Percentiles rank a stretch among this genome's conserved stretches.
These are phyloP conservation scores for Dovyalis caffra DNA, from an alignment of 345 rosid species.

Conservation along the genomic window DNA sequence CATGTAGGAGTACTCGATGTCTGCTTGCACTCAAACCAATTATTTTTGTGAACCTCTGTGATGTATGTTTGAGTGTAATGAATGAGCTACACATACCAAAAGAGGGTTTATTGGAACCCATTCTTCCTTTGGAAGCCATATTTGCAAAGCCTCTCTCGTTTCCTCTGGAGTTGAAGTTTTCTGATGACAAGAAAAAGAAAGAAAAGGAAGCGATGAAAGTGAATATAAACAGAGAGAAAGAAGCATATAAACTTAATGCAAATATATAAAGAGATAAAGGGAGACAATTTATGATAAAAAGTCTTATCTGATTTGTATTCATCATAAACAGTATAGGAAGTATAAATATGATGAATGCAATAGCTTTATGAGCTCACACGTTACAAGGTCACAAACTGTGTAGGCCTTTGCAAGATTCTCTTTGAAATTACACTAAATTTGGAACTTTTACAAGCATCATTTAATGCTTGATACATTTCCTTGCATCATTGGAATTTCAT, in stretches of 20 bases:
- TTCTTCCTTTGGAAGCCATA: constrained; percentile 94
- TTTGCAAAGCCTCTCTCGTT: constrained; percentile 82
- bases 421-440: not conserved
- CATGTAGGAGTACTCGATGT: not conserved
- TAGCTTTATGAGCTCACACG: not conserved
- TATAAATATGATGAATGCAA: not conserved
- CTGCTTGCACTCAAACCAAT: not conserved
- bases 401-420: not conserved
- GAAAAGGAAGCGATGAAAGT: not conserved
- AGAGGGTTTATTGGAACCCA: constrained; percentile 92
- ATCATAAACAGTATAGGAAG: not conserved
- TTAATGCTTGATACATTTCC: not conserved
- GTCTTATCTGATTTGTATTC: not conserved
- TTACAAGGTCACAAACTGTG: not conserved
- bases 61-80: not conserved
- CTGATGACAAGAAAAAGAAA: constrained; percentile 36
- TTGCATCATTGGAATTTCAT: not conserved
- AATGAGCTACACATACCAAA: constrained; percentile 48
- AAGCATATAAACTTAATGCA: not conserved
- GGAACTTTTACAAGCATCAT: not conserved
- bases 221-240: not conserved
- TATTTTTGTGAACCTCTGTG: not conserved
- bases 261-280: not conserved
- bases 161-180: constrained; percentile 81
- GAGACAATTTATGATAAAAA: not conserved